Conservation (phyloP, 768 basidiomycete species). For the Boletus reticuloceps region DNA sequence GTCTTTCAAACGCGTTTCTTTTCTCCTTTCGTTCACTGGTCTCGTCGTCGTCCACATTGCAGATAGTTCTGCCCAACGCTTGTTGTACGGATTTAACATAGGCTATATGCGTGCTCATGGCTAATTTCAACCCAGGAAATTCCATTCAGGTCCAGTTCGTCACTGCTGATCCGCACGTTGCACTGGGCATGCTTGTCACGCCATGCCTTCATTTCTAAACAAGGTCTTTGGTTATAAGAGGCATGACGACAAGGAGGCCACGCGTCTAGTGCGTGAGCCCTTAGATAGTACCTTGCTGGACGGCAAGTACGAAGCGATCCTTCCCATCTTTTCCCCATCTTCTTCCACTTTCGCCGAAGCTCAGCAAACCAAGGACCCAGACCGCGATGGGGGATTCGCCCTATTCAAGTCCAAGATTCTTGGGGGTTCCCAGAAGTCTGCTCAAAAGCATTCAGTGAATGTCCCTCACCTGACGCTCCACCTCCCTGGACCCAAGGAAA, state of each 20-base stretch:
- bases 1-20: not conserved
- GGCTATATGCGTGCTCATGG: not conserved
- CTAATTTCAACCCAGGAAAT: conserved; percentile 9
- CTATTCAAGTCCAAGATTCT: conserved; percentile 51
- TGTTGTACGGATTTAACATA: not conserved
- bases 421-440: conserved; percentile 34
- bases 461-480: conserved; percentile 62
- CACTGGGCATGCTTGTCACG: conserved; percentile 17
- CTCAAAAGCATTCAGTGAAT: conserved; percentile 31
- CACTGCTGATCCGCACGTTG: conserved; percentile 11
- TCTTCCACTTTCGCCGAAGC: conserved; percentile 14
- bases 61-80: not conserved
- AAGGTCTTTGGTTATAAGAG: conserved; percentile 78
- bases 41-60: not conserved
- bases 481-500: conserved; percentile 53
- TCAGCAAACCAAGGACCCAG: conserved; percentile 33
- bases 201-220: conserved; percentile 67
- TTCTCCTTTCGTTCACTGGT: not conserved
- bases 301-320: conserved; percentile 73
- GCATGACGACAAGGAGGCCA: conserved; percentile 47
- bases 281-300: conserved; percentile 55
- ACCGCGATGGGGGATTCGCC: conserved; percentile 44
- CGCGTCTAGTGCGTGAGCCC: conserved; percentile 30
- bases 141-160: conserved; percentile 4
- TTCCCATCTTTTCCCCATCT: conserved; percentile 42